Conservation (phyloP, 2,329 filamentous ascomycete genomes). For the Pseudogymnoascus sp. region DNA sequence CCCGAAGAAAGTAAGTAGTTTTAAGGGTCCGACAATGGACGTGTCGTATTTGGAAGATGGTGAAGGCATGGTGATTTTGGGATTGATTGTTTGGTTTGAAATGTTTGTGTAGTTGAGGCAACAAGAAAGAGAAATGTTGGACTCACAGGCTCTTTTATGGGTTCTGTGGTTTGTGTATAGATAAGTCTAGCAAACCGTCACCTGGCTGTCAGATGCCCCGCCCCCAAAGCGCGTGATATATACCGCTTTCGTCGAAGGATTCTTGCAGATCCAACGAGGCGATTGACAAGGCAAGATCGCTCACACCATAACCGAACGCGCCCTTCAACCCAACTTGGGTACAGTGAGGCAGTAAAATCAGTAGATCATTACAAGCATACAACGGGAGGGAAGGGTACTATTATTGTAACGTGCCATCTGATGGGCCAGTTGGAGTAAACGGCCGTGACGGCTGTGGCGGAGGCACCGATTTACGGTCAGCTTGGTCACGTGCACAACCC, state of each 20-base stretch:
- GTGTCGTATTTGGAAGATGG: conserved; percentile 2
- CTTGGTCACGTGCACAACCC: neutral
- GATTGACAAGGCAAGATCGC: neutral
- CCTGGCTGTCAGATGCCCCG: neutral
- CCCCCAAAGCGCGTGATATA: neutral
- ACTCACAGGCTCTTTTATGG: neutral
- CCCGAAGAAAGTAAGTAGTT: neutral
- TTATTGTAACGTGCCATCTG: neutral
- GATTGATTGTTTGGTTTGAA: neutral
- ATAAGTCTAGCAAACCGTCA: neutral
- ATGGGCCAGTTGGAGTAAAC: neutral
- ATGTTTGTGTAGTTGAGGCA: neutral
- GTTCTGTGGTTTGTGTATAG: neutral
- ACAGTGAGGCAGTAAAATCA: too few species aligned
- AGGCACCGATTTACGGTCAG: neutral
- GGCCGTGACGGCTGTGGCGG: neutral
- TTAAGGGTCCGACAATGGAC: neutral
- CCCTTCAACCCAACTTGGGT: too few species aligned
- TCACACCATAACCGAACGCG: too few species aligned
- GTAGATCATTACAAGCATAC: too few species aligned
- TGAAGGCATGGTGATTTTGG: neutral
- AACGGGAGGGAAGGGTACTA: neutral
- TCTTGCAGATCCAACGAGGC: neutral
- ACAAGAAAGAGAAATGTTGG: neutral
- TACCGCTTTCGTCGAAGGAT: neutral